Percentiles rank a stretch among this genome's conserved stretches.
phyloP scores from a whole-genome alignment of 805 yeast species.

The Candida quercuum region DNA sequence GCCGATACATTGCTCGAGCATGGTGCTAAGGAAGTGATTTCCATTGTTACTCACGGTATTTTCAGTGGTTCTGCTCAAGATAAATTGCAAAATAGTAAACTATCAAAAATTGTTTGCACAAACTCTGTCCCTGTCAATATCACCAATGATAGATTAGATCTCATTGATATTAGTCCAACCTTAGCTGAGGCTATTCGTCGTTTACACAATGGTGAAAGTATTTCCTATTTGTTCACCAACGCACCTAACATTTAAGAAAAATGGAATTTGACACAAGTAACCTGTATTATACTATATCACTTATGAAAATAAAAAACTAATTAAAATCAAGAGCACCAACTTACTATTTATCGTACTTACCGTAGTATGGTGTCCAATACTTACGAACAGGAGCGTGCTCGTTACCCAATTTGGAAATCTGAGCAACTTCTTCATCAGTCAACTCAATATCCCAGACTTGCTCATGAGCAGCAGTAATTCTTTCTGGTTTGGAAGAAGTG shows the following conservation, averaged over 20 bases:
- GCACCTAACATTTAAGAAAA: conserved; percentile 33
- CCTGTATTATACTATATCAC: too few relatives aligned
- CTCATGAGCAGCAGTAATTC: conserved; percentile 50
- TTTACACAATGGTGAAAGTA: conserved; percentile 93
- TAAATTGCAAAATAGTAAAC: conserved; percentile 60
- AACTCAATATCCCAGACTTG: conserved; percentile 53
- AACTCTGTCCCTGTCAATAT: conserved; percentile 85
- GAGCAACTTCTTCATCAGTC: conserved; percentile 41
- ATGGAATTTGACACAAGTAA: too few relatives aligned
- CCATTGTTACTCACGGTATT: conserved; percentile 94
- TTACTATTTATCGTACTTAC: conserved; percentile 13
- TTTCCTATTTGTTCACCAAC: conserved; percentile 78
- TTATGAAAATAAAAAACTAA: too few relatives aligned
- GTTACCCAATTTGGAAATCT: conserved; percentile 37
- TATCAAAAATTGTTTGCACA: conserved; percentile 79
- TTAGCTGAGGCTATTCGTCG: conserved; percentile 93
- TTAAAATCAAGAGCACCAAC: too few relatives aligned
- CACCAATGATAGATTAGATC: conserved; percentile 57
- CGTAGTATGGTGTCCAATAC: conserved; percentile 28
- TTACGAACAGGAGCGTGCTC: conserved; percentile 27
- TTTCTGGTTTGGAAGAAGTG: conserved; percentile 53
- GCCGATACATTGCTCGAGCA: conserved; percentile 78
- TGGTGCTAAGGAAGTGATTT: conserved; percentile 81
- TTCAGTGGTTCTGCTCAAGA: conserved; percentile 80
- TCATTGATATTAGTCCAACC: conserved; percentile 79